These are phyloP conservation scores for Barbarea vulgaris DNA, from an alignment of 345 rosid genomes.

Conservation along the genomic window DNA sequence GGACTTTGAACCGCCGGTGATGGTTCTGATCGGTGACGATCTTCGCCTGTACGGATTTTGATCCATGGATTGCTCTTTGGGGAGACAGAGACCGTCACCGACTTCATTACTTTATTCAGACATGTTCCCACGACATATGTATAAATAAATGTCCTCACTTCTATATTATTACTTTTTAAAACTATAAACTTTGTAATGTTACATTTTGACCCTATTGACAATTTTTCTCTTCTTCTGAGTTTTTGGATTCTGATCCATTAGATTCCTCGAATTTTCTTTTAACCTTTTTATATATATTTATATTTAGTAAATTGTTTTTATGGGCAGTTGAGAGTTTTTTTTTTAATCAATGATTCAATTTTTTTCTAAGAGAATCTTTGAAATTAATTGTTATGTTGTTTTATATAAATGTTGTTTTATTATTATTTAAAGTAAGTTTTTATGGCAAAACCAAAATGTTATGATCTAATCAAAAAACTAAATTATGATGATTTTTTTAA, in stretches of 20 bases:
- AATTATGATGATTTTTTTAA: no score
- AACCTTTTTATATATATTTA: no score
- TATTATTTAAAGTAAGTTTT: no score
- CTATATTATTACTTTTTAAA: background rate
- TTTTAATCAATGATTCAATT: no score
- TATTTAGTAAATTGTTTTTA: no score
- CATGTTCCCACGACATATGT: conserved; percentile 19
- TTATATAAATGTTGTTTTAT: no score
- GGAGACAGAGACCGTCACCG: conserved; percentile 30
- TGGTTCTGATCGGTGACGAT: conserved; percentile 36
- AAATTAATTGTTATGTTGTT: no score
- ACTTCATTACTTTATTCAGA: conserved; percentile 32
- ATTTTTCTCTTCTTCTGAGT: background rate
- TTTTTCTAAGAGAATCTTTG: no score
- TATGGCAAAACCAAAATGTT: no score
- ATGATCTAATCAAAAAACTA: no score
- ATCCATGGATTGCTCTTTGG: conserved; percentile 37
- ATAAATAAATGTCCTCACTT: conserved; percentile 7
- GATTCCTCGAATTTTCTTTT: no score
- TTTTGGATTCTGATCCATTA: background rate
- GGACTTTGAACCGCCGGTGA: conserved; percentile 20
- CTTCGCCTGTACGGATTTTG: conserved; percentile 31
- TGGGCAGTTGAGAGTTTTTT: no score
- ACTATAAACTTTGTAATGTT: background rate
- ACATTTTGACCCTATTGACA: background rate